A percentile compares a stretch with the other conserved stretches of the same genome.
Evolutionary conservation across 2,329 filamentous ascomycete species (phyloP).

Genomic region (Thelonectria rubi): DNA sequence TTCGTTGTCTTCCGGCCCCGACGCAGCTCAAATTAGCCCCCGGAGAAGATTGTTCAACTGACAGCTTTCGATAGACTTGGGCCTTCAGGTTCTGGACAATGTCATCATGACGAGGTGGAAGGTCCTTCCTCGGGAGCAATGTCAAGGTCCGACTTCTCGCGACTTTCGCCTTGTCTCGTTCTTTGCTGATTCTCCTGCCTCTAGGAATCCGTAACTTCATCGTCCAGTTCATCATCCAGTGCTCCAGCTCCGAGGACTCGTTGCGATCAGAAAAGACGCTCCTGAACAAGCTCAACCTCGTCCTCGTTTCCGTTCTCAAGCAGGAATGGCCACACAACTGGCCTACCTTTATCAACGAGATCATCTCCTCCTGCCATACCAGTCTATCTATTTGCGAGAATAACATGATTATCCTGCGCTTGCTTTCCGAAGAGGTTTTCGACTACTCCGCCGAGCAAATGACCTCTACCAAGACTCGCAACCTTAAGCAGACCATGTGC

Average conservation of each 20-base stretch:
- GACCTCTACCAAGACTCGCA: conserved; percentile 97
- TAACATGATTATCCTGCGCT: conserved; percentile 97
- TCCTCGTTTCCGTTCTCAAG: conserved; percentile 96
- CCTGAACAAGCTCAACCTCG: conserved; percentile 97
- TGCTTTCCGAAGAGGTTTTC: conserved; percentile 97
- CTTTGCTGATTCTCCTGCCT: conserved; percentile 27
- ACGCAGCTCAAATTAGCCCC: conserved; percentile 1
- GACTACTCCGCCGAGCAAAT: conserved; percentile 99
- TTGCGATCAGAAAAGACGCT: conserved; percentile 86
- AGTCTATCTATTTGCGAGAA: conserved; percentile 98
- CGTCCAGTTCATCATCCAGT: conserved; percentile 97
- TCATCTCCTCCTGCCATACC: conserved; percentile 94
- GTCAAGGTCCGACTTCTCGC: conserved; percentile 70
- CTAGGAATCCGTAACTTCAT: conserved; percentile 98
- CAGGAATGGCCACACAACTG: conserved; percentile 99
- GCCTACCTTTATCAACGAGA: conserved; percentile 99
- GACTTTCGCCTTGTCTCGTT: conserved; percentile 10
- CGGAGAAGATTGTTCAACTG: conserved; percentile 31
- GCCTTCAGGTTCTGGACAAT: conserved; percentile 95
- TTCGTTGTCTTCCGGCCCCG: conserved; percentile 7
- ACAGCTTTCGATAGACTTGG: conserved; percentile 71
- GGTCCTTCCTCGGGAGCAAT: conserved; percentile 94
- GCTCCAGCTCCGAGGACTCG: conserved; percentile 88
- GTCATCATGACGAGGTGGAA: conserved; percentile 99
- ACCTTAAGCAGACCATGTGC: conserved; percentile 98